Percentiles rank a stretch among this genome's conserved stretches.
Evolutionary conservation across 1,284 basidiomycete species (phyloP).

Genomic region (Cryptococcus hybrid): DNA sequence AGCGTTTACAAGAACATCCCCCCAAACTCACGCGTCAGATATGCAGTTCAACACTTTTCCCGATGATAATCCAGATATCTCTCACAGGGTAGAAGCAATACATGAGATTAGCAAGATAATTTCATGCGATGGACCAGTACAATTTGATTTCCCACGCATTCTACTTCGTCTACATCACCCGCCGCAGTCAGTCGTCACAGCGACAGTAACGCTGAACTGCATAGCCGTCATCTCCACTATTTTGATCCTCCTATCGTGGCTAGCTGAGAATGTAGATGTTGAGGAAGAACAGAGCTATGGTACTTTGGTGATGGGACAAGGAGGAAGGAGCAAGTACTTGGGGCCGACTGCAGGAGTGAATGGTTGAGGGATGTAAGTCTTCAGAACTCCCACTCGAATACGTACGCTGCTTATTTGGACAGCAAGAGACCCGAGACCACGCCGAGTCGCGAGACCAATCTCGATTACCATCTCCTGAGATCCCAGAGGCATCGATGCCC

Average conservation of each 20-base stretch:
- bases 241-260: background rate
- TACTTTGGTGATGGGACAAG: slow-evolving; percentile 31
- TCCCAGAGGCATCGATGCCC: background rate
- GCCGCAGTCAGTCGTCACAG: background rate
- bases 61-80: too few relatives aligned
- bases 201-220: background rate
- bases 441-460: background rate
- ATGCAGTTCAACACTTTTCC: too few relatives aligned
- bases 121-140: background rate
- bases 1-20: too few relatives aligned
- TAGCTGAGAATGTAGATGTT: background rate
- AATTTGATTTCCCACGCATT: background rate
- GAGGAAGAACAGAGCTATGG: slow-evolving; percentile 30
- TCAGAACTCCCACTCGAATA: background rate
- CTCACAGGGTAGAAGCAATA: background rate
- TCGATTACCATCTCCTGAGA: background rate
- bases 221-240: background rate
- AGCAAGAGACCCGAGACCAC: slow-evolving; percentile 21
- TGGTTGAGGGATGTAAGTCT: slow-evolving; percentile 33
- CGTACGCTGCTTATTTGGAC: background rate
- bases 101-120: background rate
- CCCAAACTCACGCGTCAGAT: too few relatives aligned
- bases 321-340: slow-evolving; percentile 33
- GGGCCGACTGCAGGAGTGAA: slow-evolving; percentile 37
- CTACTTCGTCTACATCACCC: background rate